phyloP scores from a whole-genome alignment of 306 rosid species.

The Gastrolobium villosum region DNA sequence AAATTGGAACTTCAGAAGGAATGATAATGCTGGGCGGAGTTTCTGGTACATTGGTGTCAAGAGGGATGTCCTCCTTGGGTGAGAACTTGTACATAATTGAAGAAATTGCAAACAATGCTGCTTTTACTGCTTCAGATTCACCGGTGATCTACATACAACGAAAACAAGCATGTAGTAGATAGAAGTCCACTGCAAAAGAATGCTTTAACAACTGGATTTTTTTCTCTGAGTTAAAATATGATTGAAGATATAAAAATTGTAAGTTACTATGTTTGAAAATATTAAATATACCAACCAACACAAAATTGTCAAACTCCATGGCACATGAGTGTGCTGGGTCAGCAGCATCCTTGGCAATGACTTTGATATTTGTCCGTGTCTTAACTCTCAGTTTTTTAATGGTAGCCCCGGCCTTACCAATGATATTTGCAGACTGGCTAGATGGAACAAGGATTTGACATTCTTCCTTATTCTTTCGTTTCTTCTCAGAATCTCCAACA shows the following conservation, averaged over 20 bases:
- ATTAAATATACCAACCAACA: slow-evolving; percentile 64
- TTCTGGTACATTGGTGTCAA: slow-evolving; percentile 77
- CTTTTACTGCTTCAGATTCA: slow-evolving; percentile 82
- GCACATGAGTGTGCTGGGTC: slow-evolving; percentile 94
- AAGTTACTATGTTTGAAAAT: not conserved
- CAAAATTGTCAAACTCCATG: slow-evolving; percentile 92
- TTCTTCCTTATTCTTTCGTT: slow-evolving; percentile 72
- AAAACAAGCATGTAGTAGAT: slow-evolving; percentile 40
- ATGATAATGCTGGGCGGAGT: slow-evolving; percentile 76
- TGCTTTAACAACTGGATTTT: not conserved
- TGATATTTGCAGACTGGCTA: slow-evolving; percentile 94
- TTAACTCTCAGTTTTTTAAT: slow-evolving; percentile 85
- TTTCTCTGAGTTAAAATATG: not conserved
- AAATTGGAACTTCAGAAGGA: slow-evolving; percentile 87
- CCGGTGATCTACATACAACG: slow-evolving; percentile 72
- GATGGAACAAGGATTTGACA: slow-evolving; percentile 96
- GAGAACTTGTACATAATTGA: slow-evolving; percentile 95
- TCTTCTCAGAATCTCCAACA: slow-evolving; percentile 73
- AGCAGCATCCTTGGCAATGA: slow-evolving; percentile 75
- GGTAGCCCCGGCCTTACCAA: slow-evolving; percentile 93
- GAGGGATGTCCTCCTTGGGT: slow-evolving; percentile 83
- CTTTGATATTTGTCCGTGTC: slow-evolving; percentile 82
- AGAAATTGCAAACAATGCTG: slow-evolving; percentile 88
- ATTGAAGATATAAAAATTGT: slow-evolving; percentile 14
- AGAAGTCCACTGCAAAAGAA: slow-evolving; percentile 1